phyloP scores from a whole-genome alignment of 208 protist genomes.

The Acanthamoeba lugdunensis region DNA sequence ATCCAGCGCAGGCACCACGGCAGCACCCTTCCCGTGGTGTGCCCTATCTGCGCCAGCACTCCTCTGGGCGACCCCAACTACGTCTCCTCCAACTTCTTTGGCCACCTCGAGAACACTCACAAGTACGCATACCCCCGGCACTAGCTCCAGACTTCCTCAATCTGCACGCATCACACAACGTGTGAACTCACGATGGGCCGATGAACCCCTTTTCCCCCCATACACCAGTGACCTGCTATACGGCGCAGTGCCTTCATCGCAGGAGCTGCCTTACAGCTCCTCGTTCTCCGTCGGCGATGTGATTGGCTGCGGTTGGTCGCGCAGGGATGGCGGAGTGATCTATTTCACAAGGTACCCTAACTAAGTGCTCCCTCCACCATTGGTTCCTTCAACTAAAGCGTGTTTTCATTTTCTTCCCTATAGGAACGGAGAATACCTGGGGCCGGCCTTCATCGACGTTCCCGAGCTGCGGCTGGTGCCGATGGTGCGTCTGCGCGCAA shows the following conservation, averaged over 20 bases:
- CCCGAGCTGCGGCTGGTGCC: constrained; percentile 16
- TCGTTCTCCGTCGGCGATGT: constrained; percentile 69
- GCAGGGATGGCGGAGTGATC: constrained; percentile 16
- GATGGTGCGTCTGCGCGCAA: constrained; percentile 34
- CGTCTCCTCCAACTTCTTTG: constrained; percentile 58
- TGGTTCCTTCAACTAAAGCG: neutral
- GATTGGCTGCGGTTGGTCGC: constrained; percentile 75
- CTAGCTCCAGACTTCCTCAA: neutral
- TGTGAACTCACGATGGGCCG: neutral
- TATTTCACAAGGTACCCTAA: constrained; percentile 71
- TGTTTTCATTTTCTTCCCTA: neutral
- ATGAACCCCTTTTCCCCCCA: neutral
- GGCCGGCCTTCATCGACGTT: constrained; percentile 70
- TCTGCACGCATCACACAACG: too few relatives aligned
- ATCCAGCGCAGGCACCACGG: constrained; percentile 34
- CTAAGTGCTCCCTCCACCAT: neutral
- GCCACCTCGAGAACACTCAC: constrained; percentile 45
- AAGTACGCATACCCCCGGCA: neutral
- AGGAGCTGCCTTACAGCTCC: constrained; percentile 56
- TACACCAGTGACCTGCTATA: constrained; percentile 50
- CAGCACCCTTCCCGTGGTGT: constrained; percentile 38
- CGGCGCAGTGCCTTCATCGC: constrained; percentile 15
- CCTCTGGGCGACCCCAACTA: constrained; percentile 63
- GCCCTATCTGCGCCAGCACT: constrained; percentile 48
- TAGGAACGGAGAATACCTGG: constrained; percentile 69